phyloP scores from a whole-genome alignment of 176 grass and related monocot genomes.

The Avena sativa region DNA sequence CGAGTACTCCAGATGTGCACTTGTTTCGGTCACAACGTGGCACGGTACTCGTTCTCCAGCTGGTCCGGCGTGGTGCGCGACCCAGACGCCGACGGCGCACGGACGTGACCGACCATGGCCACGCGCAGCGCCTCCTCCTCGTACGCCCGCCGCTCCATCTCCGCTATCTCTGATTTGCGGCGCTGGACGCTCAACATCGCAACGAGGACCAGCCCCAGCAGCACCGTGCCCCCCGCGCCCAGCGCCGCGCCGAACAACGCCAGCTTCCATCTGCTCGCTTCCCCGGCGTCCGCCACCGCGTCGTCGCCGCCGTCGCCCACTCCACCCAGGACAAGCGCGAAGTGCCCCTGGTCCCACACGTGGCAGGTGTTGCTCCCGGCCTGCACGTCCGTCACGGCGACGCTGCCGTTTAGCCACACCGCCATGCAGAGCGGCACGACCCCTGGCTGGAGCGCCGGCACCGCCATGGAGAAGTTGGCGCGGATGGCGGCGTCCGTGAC shows the following conservation, averaged over 20 bases:
- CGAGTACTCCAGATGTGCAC: not conserved
- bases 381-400: conserved; percentile 58
- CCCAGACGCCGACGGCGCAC: conserved; percentile 74
- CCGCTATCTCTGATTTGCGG: conserved; percentile 62
- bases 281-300: conserved; percentile 18
- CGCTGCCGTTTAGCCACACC: conserved; percentile 52
- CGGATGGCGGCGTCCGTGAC: conserved; percentile 61
- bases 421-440: conserved; percentile 65
- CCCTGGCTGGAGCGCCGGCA: conserved; percentile 41
- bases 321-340: conserved; percentile 62
- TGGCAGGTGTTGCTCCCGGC: conserved; percentile 57
- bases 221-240: conserved; percentile 64
- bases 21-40: conserved; percentile 40
- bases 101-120: conserved; percentile 92
- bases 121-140: conserved; percentile 88
- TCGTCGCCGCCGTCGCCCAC: conserved; percentile 16
- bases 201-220: conserved; percentile 73
- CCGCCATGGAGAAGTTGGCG: conserved; percentile 72
- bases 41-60: conserved; percentile 60
- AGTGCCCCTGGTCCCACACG: conserved; percentile 75
- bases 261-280: conserved; percentile 84
- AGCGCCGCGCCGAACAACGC: conserved; percentile 70
- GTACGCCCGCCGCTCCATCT: conserved; percentile 85
- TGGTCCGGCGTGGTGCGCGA: conserved; percentile 74
- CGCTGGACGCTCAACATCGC: conserved; percentile 71